Base-by-base conservation (phyloP, 768 basidiomycete species). In the Psilocybe cubensis region DNA sequence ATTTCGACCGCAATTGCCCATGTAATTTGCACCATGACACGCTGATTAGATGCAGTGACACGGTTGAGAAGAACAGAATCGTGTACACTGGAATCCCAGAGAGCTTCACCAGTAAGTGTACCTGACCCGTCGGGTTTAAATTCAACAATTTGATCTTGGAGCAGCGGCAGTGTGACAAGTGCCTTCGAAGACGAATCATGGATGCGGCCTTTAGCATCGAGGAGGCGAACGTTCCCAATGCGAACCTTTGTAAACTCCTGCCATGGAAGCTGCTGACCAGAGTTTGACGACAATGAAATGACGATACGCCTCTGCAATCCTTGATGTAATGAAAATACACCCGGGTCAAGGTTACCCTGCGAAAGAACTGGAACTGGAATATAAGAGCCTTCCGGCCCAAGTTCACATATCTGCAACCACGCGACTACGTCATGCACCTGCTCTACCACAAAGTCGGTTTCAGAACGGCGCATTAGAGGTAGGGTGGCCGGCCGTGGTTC, bases 41-140 rank as follows among this genome's bases (percentile, higher is more conserved):
- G 87, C 62, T 96, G 92, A 44, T 86, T 85, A 3, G 84, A 68
- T 2, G 84, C 79, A 2, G 95, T 96, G 35, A 94, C 88, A 24
- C 88, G 84, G 70, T 99, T 96, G 59, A 99, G 80, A 42, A 96
- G 75, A 14, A 85, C 70, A 11, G 93, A 94, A 63, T 93, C 87
- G 70, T 98, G 97, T 11, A 92, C 75, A 56, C 94, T 94, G 1
- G 93, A 94, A 73, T 99, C 97, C 96, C 96, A 98, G 5, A 91
- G 78, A 1, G 89, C 89, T 53, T 86, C 83, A 8, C 86, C 87
- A 20, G 80, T 74, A 43, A 98, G 71, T 6, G 72, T 69, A 10
- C 92, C 88, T 7, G 91, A 92, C 3, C 96, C 96, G 72, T 98
- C 95, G 1, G 89, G 80, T 64, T 79, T 86, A 77, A 91, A 94